Conservation (phyloP, 805 yeast species). For the Starmerella tilneyi region DNA sequence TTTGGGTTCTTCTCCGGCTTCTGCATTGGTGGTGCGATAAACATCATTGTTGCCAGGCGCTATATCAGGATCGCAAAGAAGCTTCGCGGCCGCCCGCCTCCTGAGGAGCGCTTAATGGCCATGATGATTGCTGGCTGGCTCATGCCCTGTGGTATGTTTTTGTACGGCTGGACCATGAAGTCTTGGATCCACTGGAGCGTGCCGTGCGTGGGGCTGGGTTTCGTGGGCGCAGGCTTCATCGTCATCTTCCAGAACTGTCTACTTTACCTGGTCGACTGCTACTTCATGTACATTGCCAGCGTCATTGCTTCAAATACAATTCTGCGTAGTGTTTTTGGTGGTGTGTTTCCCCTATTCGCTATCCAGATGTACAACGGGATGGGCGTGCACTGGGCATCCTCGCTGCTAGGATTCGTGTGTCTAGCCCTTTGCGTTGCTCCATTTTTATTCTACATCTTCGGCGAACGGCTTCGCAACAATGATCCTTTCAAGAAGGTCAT, state of each 20-base stretch:
- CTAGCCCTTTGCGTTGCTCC: conserved; percentile 42
- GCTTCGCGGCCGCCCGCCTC: conserved; percentile 40
- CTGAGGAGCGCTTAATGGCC: conserved; percentile 50
- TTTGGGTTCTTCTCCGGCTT: conserved; percentile 31
- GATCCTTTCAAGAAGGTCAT: conserved; percentile 22
- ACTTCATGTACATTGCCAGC: conserved; percentile 49
- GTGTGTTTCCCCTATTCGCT: conserved; percentile 57
- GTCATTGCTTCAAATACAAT: conserved; percentile 52
- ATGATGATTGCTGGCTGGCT: conserved; percentile 41
- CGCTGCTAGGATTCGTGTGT: conserved; percentile 40
- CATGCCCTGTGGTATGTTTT: conserved; percentile 46
- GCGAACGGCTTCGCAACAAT: conserved; percentile 28
- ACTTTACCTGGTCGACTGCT: conserved; percentile 54
- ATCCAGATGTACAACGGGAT: conserved; percentile 43
- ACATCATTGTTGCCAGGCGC: conserved; percentile 25
- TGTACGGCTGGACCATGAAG: conserved; percentile 54
- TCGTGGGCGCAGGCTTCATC: conserved; percentile 45
- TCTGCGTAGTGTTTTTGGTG: conserved; percentile 47
- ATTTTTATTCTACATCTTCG: conserved; percentile 42
- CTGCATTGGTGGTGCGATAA: conserved; percentile 28
- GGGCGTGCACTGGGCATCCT: conserved; percentile 48
- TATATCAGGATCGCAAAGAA: conserved; percentile 26
- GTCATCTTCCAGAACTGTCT: conserved; percentile 52
- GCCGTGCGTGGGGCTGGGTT: conserved; percentile 46
- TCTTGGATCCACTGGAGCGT: conserved; percentile 42